Base-by-base conservation (phyloP, 2,329 filamentous ascomycete genomes). In the Fragosphaeria purpurea region DNA sequence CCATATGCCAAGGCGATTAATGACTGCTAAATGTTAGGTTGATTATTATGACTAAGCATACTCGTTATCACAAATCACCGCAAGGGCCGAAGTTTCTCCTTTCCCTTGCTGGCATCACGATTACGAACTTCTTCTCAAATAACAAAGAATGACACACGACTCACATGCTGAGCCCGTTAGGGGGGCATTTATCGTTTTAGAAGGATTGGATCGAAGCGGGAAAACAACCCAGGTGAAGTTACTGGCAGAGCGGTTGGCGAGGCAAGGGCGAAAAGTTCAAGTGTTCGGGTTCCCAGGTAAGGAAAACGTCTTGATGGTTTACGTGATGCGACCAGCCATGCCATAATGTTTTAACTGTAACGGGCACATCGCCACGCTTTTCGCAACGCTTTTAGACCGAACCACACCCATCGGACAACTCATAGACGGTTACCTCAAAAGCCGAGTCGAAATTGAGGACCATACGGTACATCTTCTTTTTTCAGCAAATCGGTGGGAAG, bases 381-480 rank as follows among this genome's bases (percentile, higher is more conserved):
- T 41, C 12, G 33, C 35, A 34, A 34, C 31, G 4, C 5, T 7
- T 5, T 6, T 44, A 90, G 88, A 95, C 64, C 77, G 90, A 57
- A 83, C 81, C 4, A 95, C 90, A 5, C 78, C 85, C 0, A 95
- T 91, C 58, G 90, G 90, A 1, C 79, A 86, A 60, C 85, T 94
- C 77, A 95, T 96, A 64, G 83, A 94, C 65, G 70, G 72, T 44
- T 96, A 95, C 63, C 76, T 96, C 55, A 83, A 80, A 56, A 83
- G 83, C 52, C 67, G 85, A 50, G 72, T 78, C 31, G 77, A 86
- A 52, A 80, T 90, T 65, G 86, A 93, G 54, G 89, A 95, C 65
- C 88, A 95, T 62, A 85, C 84, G 4, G 91, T 95, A 59, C 90
- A 96, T 65, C 75, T 95, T 1, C 75, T 95, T 22, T 95, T 95